Evolutionary conservation across 2,329 filamentous ascomycete genomes (phyloP).

Genomic region (Didymosphaeria variabile): DNA sequence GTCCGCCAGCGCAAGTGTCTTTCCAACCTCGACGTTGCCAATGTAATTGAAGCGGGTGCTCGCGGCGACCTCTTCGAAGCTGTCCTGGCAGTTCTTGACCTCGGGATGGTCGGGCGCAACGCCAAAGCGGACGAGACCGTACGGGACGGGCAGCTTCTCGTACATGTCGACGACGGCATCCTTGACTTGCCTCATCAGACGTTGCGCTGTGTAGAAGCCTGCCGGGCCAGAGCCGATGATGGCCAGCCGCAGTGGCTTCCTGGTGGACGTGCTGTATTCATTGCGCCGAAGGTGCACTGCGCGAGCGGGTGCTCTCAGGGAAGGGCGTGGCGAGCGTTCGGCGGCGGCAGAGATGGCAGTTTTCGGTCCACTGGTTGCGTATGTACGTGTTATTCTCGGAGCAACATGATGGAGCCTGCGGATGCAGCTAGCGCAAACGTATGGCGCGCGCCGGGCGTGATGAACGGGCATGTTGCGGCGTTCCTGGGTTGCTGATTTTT

Average conservation of each 20-base stretch:
- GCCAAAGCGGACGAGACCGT: conserved; percentile 89
- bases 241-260: conserved; percentile 76
- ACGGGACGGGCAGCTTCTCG: conserved; percentile 90
- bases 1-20: conserved; percentile 70
- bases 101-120: conserved; percentile 99
- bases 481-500: neutral
- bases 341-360: neutral
- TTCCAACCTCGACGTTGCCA: conserved; percentile 85
- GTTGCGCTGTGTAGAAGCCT: conserved; percentile 92
- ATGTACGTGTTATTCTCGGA: conserved; percentile 3
- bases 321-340: conserved; percentile 9
- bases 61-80: conserved; percentile 86
- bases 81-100: conserved; percentile 98
- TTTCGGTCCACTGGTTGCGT: conserved; percentile 1
- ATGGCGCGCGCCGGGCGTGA: conserved; percentile 6
- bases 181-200: conserved; percentile 78
- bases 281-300: conserved; percentile 16
- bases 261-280: conserved; percentile 37
- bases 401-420: conserved; percentile 8
- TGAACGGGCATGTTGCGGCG: conserved; percentile 13
- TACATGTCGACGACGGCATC: conserved; percentile 91
- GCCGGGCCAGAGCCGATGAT: conserved; percentile 93
- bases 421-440: conserved; percentile 18
- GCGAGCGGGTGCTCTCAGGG: conserved; percentile 18
- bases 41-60: conserved; percentile 88